Evolutionary conservation across 495 filamentous ascomycete species (phyloP).

Genomic region (Clohesyomyces aquaticus): DNA sequence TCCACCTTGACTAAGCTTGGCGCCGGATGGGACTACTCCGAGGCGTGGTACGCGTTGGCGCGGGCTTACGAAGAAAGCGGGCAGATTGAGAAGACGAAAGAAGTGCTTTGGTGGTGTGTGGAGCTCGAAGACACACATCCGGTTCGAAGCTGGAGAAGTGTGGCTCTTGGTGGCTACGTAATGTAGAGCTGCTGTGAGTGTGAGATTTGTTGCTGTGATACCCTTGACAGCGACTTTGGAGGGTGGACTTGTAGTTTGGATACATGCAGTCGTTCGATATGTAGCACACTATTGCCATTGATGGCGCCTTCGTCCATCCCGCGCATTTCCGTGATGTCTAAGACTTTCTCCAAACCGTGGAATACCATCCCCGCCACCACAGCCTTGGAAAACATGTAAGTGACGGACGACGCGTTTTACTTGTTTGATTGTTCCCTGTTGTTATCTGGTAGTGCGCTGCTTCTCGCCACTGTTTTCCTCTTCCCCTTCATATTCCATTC

Average conservation of each 20-base stretch:
- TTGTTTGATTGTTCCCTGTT: too few species aligned
- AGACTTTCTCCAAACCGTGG: not conserved
- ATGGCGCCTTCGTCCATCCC: not conserved
- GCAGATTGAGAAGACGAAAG: slow-evolving; percentile 80
- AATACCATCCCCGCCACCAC: too few species aligned
- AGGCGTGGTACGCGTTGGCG: slow-evolving; percentile 90
- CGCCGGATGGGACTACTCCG: slow-evolving; percentile 88
- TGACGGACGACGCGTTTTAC: too few species aligned
- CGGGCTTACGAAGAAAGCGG: slow-evolving; percentile 81
- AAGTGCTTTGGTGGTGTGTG: slow-evolving; percentile 75
- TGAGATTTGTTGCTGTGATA: slow-evolving; percentile 20
- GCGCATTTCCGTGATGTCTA: not conserved
- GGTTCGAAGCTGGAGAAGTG: slow-evolving; percentile 62
- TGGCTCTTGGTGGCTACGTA: slow-evolving; percentile 63
- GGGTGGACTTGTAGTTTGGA: not conserved
- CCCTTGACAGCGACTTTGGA: slow-evolving; percentile 15
- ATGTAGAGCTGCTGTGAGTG: slow-evolving; percentile 33
- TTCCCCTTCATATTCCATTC: too few species aligned
- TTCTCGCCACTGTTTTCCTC: too few species aligned
- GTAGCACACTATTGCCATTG: not conserved
- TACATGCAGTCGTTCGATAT: not conserved
- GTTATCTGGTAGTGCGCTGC: too few species aligned
- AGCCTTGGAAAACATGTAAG: too few species aligned
- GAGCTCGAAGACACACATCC: slow-evolving; percentile 70
- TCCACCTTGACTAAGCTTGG: slow-evolving; percentile 80